Percentiles rank a stretch among this genome's conserved stretches.
Evolutionary conservation across 345 rosid genomes (phyloP).

Genomic region (Lepidium sativum): DNA sequence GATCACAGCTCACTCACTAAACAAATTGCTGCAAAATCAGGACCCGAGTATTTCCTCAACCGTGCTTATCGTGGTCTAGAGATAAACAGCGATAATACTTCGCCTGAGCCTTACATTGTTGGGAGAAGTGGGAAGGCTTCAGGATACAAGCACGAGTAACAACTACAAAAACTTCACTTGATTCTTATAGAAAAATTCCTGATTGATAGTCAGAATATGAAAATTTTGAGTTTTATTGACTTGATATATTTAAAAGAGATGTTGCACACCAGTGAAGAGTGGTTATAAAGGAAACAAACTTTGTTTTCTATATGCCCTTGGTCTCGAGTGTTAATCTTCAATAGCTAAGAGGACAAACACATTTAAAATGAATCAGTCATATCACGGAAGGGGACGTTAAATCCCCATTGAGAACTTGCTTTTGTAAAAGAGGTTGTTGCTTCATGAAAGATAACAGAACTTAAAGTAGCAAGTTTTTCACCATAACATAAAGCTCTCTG

Average conservation of each 20-base stretch:
- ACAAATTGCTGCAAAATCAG: slow-evolving; percentile 64
- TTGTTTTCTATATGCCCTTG: not conserved
- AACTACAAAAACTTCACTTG: not conserved
- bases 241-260: not conserved
- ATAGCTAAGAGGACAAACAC: not conserved
- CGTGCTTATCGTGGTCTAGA: slow-evolving; percentile 80
- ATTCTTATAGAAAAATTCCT: not conserved
- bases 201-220: not conserved
- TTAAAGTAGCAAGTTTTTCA: not conserved
- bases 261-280: not conserved
- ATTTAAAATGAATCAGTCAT: not conserved
- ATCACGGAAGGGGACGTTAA: not conserved
- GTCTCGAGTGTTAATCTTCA: not conserved
- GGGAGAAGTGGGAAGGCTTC: slow-evolving; percentile 86
- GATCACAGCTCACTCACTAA: slow-evolving; percentile 32
- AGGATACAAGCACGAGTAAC: slow-evolving; percentile 46
- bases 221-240: not conserved
- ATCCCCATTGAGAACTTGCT: not conserved
- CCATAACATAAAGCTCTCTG: not conserved
- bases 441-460: not conserved
- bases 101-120: slow-evolving; percentile 42
- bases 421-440: slow-evolving; percentile 3
- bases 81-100: slow-evolving; percentile 32
- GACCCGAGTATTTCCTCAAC: slow-evolving; percentile 58
- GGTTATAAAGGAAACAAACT: not conserved